phyloP scores from a whole-genome alignment of 2,329 filamentous ascomycete species.

The Sporothrix humicola region DNA sequence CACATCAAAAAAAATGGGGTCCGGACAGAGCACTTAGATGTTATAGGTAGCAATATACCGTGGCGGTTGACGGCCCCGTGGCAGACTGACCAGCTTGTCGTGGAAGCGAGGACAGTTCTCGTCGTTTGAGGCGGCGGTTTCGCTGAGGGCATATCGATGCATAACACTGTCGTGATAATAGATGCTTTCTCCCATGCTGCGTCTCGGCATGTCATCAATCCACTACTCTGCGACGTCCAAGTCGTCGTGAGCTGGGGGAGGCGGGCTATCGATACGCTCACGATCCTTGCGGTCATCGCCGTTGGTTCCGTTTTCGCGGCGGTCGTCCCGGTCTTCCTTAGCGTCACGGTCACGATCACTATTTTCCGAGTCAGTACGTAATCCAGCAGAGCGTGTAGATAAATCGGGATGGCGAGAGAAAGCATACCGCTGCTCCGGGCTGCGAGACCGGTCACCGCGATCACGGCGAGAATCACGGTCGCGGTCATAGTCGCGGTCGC shows the following conservation, averaged over 20 bases:
- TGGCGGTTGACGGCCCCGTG: neutral
- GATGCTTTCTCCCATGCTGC: conserved; percentile 4
- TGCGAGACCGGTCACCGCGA: conserved; percentile 74
- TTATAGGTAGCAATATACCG: conserved; percentile 23
- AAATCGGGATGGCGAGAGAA: neutral
- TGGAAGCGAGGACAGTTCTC: neutral
- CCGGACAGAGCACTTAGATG: conserved; percentile 10
- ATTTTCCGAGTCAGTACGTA: conserved; percentile 47
- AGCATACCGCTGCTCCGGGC: conserved; percentile 65
- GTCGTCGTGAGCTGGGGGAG: conserved; percentile 86
- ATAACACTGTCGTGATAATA: neutral
- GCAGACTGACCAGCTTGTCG: conserved; percentile 4
- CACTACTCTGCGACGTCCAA: conserved; percentile 86
- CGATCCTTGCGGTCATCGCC: conserved; percentile 81
- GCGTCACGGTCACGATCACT: conserved; percentile 69
- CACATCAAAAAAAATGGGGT: neutral
- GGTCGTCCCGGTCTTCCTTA: conserved; percentile 69
- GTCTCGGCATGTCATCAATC: conserved; percentile 2
- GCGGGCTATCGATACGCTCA: conserved; percentile 68
- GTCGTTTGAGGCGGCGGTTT: neutral
- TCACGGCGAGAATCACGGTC: conserved; percentile 73
- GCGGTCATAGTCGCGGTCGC: conserved; percentile 74
- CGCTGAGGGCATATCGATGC: neutral
- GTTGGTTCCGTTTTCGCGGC: conserved; percentile 78
- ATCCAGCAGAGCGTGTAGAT: conserved; percentile 40